Evolutionary conservation across 1,284 basidiomycete genomes (phyloP), one percentile per base, ranked within the genome.

Genomic region (Microbotryum silenes-acaulis): DNA sequence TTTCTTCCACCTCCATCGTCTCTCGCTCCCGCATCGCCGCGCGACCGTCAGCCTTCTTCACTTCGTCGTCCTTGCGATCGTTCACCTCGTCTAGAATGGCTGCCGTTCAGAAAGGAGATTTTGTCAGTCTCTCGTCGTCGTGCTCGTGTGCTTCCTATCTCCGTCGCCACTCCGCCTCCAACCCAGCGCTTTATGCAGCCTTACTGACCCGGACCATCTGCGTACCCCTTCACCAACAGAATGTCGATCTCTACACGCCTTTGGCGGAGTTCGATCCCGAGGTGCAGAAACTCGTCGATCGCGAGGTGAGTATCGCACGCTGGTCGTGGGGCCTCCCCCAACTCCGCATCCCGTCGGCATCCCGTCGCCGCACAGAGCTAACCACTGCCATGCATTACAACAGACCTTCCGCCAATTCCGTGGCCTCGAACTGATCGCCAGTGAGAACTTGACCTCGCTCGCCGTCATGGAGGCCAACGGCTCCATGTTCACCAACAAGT

Each of bases 381-480:
- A 54, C 54, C 31, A 18, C 18, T 7, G 48, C 16, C 9, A 42
- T 48, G 3, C 18, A 33, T 42, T 21, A 7, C 23, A 10, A 25
- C 53, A 66, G 70, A 67, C 67, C 54, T 64, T 60, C 62, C 60
- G 92, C 73, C 94, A 97, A 81, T 97, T 89, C 79, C 90, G 90
- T 57, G 96, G 96, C 66, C 86, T 99, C 68, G 96, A 98, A 79
- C 86, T 94, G 74, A 94, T 94, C 73, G 91, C 91, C 55, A 93
- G 91, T 61, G 91, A 94, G 90, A 97, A 96, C 81, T 79, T 97
- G 81, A 96, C 92, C 66, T 91, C 89, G 73, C 81, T 85, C 70
- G 90, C 92, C 47, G 85, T 89, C 62, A 96, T 98, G 89, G 88
- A 98, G 79, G 96, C 93, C 69, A 97, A 97, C 79, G 96, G 96